Conservation (phyloP, 441 rosid species). For the Geranium incanum region DNA sequence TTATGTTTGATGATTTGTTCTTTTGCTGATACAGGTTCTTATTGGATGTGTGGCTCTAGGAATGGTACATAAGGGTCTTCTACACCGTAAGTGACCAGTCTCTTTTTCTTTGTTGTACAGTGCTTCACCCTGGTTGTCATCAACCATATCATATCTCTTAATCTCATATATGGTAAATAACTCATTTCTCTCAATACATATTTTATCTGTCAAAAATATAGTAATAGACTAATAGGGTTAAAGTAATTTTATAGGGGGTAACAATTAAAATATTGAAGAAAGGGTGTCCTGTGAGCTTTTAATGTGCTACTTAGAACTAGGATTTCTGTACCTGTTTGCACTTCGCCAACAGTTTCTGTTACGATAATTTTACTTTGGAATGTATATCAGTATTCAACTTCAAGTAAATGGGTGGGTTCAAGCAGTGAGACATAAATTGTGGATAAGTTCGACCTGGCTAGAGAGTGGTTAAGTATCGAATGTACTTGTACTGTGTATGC, state of each 20-base stretch:
- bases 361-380: too few relatives aligned
- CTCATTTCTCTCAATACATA: not conserved
- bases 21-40: conserved; percentile 34
- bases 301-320: not conserved
- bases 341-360: not conserved
- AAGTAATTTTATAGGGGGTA: not conserved
- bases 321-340: not conserved
- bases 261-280: not conserved
- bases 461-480: not conserved
- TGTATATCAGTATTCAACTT: not conserved
- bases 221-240: not conserved
- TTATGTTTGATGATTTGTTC: conserved; percentile 13
- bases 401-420: not conserved
- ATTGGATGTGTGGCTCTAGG: conserved; percentile 79
- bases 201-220: not conserved
- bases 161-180: not conserved
- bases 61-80: conserved; percentile 71
- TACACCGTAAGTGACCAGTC: conserved; percentile 55
- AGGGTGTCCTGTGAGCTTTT: not conserved
- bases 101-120: not conserved
- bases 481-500: too few relatives aligned
- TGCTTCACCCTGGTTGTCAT: not conserved
- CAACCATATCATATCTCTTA: not conserved
- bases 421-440: not conserved
- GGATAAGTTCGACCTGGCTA: not conserved